Base-by-base conservation (phyloP, 306 rosid genomes). In the Castanospermum australe region DNA sequence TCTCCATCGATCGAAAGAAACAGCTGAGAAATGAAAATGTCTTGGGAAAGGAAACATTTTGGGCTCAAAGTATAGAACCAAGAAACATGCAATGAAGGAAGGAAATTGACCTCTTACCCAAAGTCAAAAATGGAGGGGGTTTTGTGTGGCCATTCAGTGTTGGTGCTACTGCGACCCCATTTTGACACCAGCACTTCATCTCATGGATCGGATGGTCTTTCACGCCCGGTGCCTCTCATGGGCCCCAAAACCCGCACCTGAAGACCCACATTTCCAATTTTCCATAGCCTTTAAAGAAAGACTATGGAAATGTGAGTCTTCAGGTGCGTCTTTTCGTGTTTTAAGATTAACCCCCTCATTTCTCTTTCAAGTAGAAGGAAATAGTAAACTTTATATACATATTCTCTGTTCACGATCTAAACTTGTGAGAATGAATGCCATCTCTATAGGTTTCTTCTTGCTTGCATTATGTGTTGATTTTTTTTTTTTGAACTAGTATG, bases 151-250 rank as follows among this genome's bases (percentile, higher is more conserved):
- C 63, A 69, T 54, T 71, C 8, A 0, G 20, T 5, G 47, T 77
- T 80, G 83, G 79, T 72, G 60, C 39, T 70, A 69, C 61, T 35
- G 78, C 1, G 70, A 65, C 80, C 59, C 51, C 65, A 9, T 72
- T 11, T 67, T 39, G 84, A 82, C 24, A 75, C 44, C 2, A 45
- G 79, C 89, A 67, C 81, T 63, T 54, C 77, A 89, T 79, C 90
- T 41, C 11, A 42, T 14, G 28, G 80, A 7, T 51, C 11, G 5
- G 12, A 35, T 22, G 4, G 47, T 28, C 45, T 25, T 25, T 25
- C 22, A 42, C 44, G 45, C 36, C 11, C 12, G 60, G 13, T 21
- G 70, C 10, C 51, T 17, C 25, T 64, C 3, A 10, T 7, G 78
- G 18, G 8, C 59, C 38, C 20, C 18, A 20, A 48, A 14, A 12